Conservation (phyloP, 768 basidiomycete genomes). For the Tulasnella sp. region DNA sequence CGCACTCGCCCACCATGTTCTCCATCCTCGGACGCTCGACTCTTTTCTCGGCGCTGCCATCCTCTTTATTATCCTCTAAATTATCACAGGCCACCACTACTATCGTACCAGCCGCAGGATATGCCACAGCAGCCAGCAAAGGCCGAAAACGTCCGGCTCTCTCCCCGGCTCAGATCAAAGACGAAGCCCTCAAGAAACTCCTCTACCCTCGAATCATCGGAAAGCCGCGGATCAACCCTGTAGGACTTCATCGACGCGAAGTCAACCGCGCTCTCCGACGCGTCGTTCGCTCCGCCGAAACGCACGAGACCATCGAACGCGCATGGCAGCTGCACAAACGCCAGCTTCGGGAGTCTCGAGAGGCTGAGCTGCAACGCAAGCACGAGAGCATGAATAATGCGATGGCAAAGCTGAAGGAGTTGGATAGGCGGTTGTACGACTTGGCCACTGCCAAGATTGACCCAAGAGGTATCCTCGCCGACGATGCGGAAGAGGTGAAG, state of each 20-base stretch:
- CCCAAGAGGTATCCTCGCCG: conserved; percentile 53
- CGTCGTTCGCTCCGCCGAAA: conserved; percentile 83
- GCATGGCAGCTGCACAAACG: conserved; percentile 81
- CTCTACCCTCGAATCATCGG: conserved; percentile 75
- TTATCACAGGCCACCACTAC: not conserved
- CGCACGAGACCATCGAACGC: conserved; percentile 85
- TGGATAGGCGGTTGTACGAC: conserved; percentile 23
- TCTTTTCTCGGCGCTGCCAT: not conserved
- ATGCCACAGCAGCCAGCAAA: conserved; percentile 13
- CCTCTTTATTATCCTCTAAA: not conserved
- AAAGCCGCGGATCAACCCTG: conserved; percentile 56
- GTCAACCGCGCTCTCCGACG: conserved; percentile 65
- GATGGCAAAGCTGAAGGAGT: conserved; percentile 65
- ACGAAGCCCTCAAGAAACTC: conserved; percentile 19
- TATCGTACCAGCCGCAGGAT: not conserved
- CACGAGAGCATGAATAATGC: conserved; percentile 74
- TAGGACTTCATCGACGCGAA: conserved; percentile 77
- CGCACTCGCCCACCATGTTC: not conserved
- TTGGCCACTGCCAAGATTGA: conserved; percentile 42
- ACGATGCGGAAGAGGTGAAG: conserved; percentile 54
- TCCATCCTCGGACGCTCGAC: not conserved
- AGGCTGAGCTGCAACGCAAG: conserved; percentile 64
- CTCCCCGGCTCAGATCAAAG: conserved; percentile 9
- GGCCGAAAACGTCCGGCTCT: conserved; percentile 14
- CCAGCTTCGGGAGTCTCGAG: conserved; percentile 59